Conservation (phyloP, 1,139 yeast species). For the Petasospora rhodanensis region DNA sequence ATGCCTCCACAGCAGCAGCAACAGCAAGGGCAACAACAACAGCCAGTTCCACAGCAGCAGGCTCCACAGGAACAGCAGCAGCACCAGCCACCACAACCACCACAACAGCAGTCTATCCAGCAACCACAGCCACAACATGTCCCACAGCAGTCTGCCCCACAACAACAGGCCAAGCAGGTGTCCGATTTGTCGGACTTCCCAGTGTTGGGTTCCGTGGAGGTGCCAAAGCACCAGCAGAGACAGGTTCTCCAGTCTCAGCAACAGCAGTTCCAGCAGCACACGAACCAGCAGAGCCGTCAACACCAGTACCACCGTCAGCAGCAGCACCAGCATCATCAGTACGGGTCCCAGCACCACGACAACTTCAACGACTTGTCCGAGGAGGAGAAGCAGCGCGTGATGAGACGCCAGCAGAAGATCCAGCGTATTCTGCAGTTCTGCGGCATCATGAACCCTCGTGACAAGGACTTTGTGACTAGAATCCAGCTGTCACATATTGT, state of each 20-base stretch:
- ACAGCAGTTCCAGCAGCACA: conserved; percentile 16
- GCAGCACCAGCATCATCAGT: conserved; percentile 13
- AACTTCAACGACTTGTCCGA: conserved; percentile 35
- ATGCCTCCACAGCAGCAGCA: conserved; percentile 1
- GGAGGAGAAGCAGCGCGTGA: conserved; percentile 52
- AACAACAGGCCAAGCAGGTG: conserved; percentile 7
- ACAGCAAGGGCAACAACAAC: conserved; percentile 7
- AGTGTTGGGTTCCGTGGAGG: conserved; percentile 11
- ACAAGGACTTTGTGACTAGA: conserved; percentile 90
- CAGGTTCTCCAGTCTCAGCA: too few relatives aligned
- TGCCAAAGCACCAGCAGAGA: too few relatives aligned
- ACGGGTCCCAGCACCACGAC: conserved; percentile 26
- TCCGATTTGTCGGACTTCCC: conserved; percentile 19
- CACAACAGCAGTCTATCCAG: conserved; percentile 4
- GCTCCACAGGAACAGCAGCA: too few relatives aligned
- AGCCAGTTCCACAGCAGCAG: conserved; percentile 9
- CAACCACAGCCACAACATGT: conserved; percentile 22
- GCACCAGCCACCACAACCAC: conserved; percentile 9
- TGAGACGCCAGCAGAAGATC: conserved; percentile 74
- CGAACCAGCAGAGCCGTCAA: conserved; percentile 29
- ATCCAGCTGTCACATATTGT: conserved; percentile 94
- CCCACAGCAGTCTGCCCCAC: conserved; percentile 20
- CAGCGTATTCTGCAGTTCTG: conserved; percentile 76
- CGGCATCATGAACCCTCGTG: conserved; percentile 95
- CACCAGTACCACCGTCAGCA: conserved; percentile 24